These are phyloP conservation scores for Aureobasidium sp. DNA, from an alignment of 2,329 filamentous ascomycete genomes.

Conservation along the genomic window DNA sequence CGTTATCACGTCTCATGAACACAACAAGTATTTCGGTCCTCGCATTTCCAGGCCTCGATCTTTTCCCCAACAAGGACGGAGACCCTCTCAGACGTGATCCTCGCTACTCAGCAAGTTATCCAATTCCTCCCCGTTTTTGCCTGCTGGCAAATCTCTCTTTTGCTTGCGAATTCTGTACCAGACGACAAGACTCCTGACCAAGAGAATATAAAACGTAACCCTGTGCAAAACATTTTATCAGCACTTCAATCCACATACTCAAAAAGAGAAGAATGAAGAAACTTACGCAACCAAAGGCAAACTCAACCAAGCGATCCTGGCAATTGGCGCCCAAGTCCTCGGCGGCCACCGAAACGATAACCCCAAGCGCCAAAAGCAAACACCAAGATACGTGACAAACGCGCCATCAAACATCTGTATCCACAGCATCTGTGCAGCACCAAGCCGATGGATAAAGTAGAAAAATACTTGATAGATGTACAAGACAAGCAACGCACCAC, in stretches of 20 bases:
- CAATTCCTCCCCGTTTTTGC: not conserved
- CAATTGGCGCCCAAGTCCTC: not conserved
- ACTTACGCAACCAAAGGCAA: not conserved
- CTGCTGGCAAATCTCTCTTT: not conserved
- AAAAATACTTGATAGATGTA: not conserved
- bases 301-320: not conserved
- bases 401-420: not conserved
- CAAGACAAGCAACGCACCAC: not conserved
- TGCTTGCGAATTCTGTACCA: not conserved
- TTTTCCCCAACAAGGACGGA: too few relatives aligned
- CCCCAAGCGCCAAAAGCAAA: not conserved
- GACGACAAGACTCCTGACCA: not conserved
- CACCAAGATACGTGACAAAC: not conserved
- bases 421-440: not conserved
- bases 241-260: not conserved
- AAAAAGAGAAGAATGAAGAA: not conserved
- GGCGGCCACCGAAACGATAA: not conserved
- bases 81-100: not conserved
- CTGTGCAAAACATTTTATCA: not conserved
- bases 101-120: not conserved
- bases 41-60: too few relatives aligned
- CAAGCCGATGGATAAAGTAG: not conserved
- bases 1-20: not conserved
- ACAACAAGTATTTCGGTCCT: too few relatives aligned
- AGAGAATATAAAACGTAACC: not conserved